phyloP scores from a whole-genome alignment of 257 asterid genomes.

The Fraxinus americana region DNA sequence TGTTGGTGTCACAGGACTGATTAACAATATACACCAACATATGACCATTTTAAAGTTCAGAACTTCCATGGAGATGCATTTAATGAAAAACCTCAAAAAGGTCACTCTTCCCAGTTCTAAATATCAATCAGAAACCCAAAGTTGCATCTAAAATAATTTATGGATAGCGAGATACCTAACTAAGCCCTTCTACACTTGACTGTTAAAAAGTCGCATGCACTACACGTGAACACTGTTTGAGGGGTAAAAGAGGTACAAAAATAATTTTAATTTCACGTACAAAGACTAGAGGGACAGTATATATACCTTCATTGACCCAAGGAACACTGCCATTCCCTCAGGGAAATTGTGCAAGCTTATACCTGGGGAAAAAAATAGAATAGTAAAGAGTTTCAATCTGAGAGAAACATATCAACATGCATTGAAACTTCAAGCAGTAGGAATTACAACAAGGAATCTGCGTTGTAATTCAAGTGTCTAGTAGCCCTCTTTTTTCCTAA shows the following conservation, averaged over 20 bases:
- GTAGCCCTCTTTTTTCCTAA: not conserved
- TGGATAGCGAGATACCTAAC: not conserved
- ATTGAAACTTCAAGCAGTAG: constrained; percentile 14
- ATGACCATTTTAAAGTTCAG: too few relatives aligned
- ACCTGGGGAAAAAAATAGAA: constrained; percentile 47
- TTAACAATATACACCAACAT: too few relatives aligned
- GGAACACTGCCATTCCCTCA: constrained; percentile 96
- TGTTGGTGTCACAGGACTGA: not conserved
- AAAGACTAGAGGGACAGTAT: constrained; percentile 1
- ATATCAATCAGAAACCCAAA: not conserved
- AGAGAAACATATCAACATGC: constrained; percentile 1
- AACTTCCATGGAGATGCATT: not conserved
- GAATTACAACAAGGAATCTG: not conserved
- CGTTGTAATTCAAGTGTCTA: not conserved
- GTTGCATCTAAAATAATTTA: not conserved
- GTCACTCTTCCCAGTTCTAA: not conserved
- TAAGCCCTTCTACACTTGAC: not conserved
- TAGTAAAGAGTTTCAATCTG: constrained; percentile 20
- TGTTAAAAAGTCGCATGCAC: not conserved
- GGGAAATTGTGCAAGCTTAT: constrained; percentile 97
- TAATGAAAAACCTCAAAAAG: not conserved
- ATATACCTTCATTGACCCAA: constrained; percentile 82
- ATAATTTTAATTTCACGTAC: not conserved
- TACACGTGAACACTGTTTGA: not conserved
- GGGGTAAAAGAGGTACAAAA: not conserved